Evolutionary conservation across 176 grass and related monocot species (phyloP), one percentile per base, ranked within the genome.

Genomic region (Alopecurus myosuroides): DNA sequence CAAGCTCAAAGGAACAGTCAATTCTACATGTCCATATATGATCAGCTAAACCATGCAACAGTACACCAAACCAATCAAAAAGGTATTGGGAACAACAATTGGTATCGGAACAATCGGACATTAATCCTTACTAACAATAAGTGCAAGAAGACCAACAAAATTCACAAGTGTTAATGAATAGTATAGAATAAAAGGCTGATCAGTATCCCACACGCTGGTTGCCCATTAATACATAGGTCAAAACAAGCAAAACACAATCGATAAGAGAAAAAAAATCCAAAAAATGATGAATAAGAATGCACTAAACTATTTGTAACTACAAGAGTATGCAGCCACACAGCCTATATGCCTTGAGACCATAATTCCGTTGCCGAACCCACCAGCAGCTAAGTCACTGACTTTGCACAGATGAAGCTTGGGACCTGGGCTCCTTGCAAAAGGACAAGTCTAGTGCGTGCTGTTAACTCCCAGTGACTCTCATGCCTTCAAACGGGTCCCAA

Each of bases 121-220:
- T 65, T 6, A 30, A 23, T 73, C 40, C 29, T 68, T 82, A 72
- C 70, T 31, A 74, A 20, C 51, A 11, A 19, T 20, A 50, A 74
- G 88, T 53, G 15, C 20, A 89, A 79, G 65, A 82, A 77, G n/a
- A n/a, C n/a, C 64, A 45, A 42, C 13, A 82, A 23, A 82, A 58
- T 37, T 44, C 65, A 36, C 12, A 85, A 81, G 8, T 46, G 66
- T 28, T 18, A 9, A 77, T 72, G 53, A 17, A 78, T 42, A 13
- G 1, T 46, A 82, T 9, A 67, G 25, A 56, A 14, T 31, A 83
- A 83, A 81, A 36, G 58, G 20, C 12, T 79, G 23, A 79, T 23
- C 29, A 57, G 11, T 19, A 79, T 40, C 39, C 55, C 22, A 35
- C 13, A 64, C 14, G 0, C 31, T 6, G 3, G 17, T 69, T 18